Conservation (phyloP, 352 stramenopile species). For the Globisporangium splendens region DNA sequence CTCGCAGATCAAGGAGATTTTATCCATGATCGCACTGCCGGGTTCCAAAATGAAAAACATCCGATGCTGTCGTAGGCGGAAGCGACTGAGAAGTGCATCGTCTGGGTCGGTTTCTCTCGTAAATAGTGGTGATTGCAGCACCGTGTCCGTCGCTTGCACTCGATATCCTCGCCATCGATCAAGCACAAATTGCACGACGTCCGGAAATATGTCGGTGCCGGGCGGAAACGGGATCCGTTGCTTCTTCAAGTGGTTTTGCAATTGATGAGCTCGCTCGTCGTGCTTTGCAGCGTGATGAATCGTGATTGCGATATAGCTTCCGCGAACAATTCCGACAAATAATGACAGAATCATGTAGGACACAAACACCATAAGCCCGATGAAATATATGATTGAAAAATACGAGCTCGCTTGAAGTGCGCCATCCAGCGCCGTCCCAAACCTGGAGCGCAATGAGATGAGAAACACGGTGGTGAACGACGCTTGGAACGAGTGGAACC, state of each 20-base stretch:
- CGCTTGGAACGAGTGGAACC: constrained; percentile 81
- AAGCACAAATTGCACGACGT: constrained; percentile 44
- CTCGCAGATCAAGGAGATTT: constrained; percentile 42
- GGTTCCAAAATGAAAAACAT: constrained; percentile 65
- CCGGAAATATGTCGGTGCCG: constrained; percentile 53
- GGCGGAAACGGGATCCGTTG: constrained; percentile 50
- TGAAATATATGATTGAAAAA: constrained; percentile 78
- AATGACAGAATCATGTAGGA: constrained; percentile 84
- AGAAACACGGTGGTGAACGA: constrained; percentile 82
- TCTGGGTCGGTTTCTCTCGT: constrained; percentile 35
- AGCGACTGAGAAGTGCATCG: constrained; percentile 54
- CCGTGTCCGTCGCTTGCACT: constrained; percentile 20
- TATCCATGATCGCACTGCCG: constrained; percentile 44
- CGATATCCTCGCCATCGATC: constrained; percentile 37
- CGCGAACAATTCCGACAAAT: constrained; percentile 81
- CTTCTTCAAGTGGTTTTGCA: constrained; percentile 46
- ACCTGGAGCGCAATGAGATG: constrained; percentile 73
- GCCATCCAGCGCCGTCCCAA: constrained; percentile 70
- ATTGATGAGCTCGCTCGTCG: constrained; percentile 23
- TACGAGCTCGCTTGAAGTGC: constrained; percentile 69
- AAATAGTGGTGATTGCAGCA: constrained; percentile 56
- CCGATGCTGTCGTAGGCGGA: constrained; percentile 51
- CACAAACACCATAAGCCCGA: constrained; percentile 76
- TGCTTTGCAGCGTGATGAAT: constrained; percentile 33
- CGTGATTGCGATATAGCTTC: constrained; percentile 69